Conservation (phyloP, 208 protist species). For the Trypanosoma mega region DNA sequence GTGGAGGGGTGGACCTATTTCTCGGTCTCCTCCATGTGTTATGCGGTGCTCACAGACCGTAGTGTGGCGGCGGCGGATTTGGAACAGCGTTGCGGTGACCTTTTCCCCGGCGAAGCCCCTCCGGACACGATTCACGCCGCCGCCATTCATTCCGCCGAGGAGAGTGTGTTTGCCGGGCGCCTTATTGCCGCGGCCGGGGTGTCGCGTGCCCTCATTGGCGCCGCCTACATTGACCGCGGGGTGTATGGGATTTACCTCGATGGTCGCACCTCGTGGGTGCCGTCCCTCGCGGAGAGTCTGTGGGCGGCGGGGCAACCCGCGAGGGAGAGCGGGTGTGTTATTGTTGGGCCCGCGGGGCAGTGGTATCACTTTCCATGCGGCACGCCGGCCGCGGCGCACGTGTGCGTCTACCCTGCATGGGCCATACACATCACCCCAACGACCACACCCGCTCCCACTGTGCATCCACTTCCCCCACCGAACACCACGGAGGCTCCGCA, state of each 20-base stretch:
- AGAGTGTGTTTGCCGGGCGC: conserved; percentile 49
- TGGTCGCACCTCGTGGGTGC: conserved; percentile 28
- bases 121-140: conserved; percentile 37
- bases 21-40: conserved; percentile 1
- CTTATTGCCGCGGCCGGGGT: conserved; percentile 23
- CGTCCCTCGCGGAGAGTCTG: conserved; percentile 31
- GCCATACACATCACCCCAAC: conserved; percentile 22
- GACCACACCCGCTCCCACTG: conserved; percentile 12
- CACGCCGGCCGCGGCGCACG: conserved; percentile 28
- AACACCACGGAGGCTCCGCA: background rate
- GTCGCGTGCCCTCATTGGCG: conserved; percentile 38
- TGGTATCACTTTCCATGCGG: conserved; percentile 60
- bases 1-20: conserved; percentile 18
- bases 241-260: conserved; percentile 46
- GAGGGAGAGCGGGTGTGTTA: conserved; percentile 47
- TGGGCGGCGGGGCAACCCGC: conserved; percentile 49
- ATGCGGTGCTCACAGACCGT: conserved; percentile 9
- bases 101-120: conserved; percentile 30
- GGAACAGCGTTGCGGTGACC: conserved; percentile 39
- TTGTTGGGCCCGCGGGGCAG: conserved; percentile 31
- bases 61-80: conserved; percentile 41
- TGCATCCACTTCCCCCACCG: background rate
- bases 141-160: conserved; percentile 31
- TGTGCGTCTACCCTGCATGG: conserved; percentile 41
- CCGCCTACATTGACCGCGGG: conserved; percentile 51